Evolutionary conservation across 23 red algal genomes (phyloP), one percentile per base, ranked within the genome.

Genomic region (Gracilaria domingensis): DNA sequence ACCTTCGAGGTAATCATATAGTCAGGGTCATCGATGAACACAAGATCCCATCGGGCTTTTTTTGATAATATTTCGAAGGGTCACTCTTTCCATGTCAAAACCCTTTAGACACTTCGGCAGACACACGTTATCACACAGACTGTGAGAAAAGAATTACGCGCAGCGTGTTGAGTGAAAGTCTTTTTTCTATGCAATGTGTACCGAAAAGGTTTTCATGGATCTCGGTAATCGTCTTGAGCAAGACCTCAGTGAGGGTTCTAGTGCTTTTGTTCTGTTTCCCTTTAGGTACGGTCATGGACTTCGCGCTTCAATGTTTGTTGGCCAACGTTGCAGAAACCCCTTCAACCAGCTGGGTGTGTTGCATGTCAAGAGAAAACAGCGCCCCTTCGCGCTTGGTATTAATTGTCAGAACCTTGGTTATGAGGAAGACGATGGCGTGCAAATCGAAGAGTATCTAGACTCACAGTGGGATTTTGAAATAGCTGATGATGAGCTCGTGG

Each of bases 381-480:
- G 38, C 9, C 67, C 35, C 34, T 20, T 73, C 38, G 4, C 67
- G 4, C 33, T 37, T 73, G 20, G 36, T 20, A 20, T 42, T 29
- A 14, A n/a, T 17, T 73, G 67, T 40, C 23, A 73, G 20, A 73
- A 37, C 21, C 67, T 40, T 0, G 33, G 67, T n/a, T 73, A 39
- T 24, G 67, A 73, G 38, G 67, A 73, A 23, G 67, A 73, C 35
- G 67, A 73, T 14, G 34, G 35, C 16, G 29, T 29, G 12, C n/a
- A 62, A 62, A 40, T 73, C 28, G 67, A 73, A 42, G 67, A 73
- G 34, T 16, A 23, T 29, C 17, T 29, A 23, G 67, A 29, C 7
- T 39, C 67, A n/a, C 30, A 39, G 34, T 73, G 67, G 67, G 67
- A 73, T 40, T 73, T 73, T 37, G 67, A 73, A 44, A 39, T 73